A percentile compares a stretch with the other conserved stretches of the same genome.
These are phyloP conservation scores for Pilobolus umbonatus DNA, from an alignment of 192 early-diverging fungal species.

Conservation along the genomic window DNA sequence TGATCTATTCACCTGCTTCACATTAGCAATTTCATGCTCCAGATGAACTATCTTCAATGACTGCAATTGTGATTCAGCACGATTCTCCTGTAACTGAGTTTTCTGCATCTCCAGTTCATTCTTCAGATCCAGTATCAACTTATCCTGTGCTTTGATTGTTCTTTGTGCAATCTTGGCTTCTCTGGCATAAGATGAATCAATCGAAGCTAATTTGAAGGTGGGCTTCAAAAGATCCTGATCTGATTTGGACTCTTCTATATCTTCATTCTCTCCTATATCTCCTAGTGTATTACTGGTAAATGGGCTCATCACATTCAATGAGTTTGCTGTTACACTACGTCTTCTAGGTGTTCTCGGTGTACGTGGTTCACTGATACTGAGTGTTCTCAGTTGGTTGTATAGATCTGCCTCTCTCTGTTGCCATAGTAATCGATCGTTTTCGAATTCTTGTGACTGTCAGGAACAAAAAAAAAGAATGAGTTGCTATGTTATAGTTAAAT, in stretches of 20 bases:
- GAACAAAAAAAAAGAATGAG: neutral
- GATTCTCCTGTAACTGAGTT: slow-evolving; percentile 28
- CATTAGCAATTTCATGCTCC: slow-evolving; percentile 52
- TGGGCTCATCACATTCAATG: slow-evolving; percentile 6
- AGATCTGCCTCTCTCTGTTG: slow-evolving; percentile 44
- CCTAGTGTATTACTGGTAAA: neutral
- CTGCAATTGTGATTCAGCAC: slow-evolving; percentile 34
- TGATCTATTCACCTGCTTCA: slow-evolving; percentile 61
- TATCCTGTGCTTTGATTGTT: slow-evolving; percentile 39
- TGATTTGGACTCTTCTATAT: neutral
- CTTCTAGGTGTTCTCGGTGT: slow-evolving; percentile 39
- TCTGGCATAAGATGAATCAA: slow-evolving; percentile 13
- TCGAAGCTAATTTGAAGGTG: slow-evolving; percentile 3
- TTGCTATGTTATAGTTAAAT: neutral
- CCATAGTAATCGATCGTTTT: slow-evolving; percentile 41
- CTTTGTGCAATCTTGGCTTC: slow-evolving; percentile 36
- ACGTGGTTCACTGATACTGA: slow-evolving; percentile 33
- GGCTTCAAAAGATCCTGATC: slow-evolving; percentile 12
- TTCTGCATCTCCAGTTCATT: slow-evolving; percentile 39
- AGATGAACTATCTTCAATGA: slow-evolving; percentile 41
- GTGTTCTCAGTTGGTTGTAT: slow-evolving; percentile 31
- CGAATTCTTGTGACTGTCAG: slow-evolving; percentile 29
- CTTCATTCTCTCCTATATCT: slow-evolving; percentile 3
- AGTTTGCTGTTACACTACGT: slow-evolving; percentile 25
- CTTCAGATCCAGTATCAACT: slow-evolving; percentile 38